Conservation (phyloP, 345 rosid genomes). For the Ceriops decandra region DNA sequence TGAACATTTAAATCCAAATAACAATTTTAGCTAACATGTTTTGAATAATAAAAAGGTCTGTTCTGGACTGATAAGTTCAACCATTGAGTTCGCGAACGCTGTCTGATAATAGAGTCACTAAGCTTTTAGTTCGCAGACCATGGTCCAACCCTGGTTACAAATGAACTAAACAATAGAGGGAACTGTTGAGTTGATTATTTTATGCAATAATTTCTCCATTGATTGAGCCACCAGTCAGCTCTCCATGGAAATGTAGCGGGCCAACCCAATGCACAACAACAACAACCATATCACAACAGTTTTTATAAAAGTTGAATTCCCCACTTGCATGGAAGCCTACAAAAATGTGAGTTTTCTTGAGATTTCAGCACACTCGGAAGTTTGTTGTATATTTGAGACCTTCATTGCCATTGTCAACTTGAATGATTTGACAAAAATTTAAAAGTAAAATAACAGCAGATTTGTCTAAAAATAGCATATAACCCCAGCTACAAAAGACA, state of each 20-base stretch:
- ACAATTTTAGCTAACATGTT: too few relatives aligned
- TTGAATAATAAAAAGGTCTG: too few relatives aligned
- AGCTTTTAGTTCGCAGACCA: too few relatives aligned
- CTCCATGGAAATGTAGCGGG: slow-evolving; percentile 9
- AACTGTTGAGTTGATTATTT: background rate
- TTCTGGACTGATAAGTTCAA: too few relatives aligned
- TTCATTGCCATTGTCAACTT: slow-evolving; percentile 1
- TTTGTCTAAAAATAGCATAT: slow-evolving; percentile 35
- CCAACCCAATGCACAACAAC: background rate
- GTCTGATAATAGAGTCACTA: too few relatives aligned
- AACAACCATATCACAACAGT: slow-evolving; percentile 20
- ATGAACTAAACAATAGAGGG: too few relatives aligned
- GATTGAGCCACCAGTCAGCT: slow-evolving; percentile 13
- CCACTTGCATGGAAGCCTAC: slow-evolving; percentile 15
- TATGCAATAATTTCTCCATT: background rate
- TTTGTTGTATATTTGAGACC: slow-evolving; percentile 19
- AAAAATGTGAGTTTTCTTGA: slow-evolving; percentile 7
- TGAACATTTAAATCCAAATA: too few relatives aligned
- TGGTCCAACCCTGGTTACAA: too few relatives aligned
- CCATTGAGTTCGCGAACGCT: too few relatives aligned
- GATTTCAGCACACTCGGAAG: slow-evolving; percentile 18
- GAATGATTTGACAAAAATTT: background rate
- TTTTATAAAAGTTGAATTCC: slow-evolving; percentile 14
- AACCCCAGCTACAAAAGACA: slow-evolving; percentile 15
- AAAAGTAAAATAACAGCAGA: slow-evolving; percentile 23